These are phyloP conservation scores for Acidiella bohemica DNA, from an alignment of 495 filamentous ascomycete genomes.

Conservation along the genomic window DNA sequence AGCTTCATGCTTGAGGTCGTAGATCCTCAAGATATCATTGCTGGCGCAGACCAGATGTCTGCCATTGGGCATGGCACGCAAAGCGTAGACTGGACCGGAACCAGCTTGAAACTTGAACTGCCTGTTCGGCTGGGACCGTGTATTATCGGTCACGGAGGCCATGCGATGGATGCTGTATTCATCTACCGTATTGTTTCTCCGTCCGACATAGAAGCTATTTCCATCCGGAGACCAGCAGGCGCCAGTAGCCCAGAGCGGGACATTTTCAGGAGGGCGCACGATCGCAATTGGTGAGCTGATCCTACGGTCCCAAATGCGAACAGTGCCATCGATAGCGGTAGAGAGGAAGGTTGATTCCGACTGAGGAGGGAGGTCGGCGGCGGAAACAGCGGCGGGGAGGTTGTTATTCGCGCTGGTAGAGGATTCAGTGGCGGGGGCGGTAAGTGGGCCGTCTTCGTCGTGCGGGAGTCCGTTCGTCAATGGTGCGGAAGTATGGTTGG, in stretches of 20 bases:
- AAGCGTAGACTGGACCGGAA: slow-evolving; percentile 73
- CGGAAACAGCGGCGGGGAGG: slow-evolving; percentile 21
- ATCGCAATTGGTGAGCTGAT: slow-evolving; percentile 62
- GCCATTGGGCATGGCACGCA: slow-evolving; percentile 85
- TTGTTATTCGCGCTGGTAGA: slow-evolving; percentile 3
- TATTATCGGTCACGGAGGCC: too few relatives aligned
- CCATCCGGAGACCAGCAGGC: slow-evolving; percentile 96
- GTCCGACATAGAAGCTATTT: slow-evolving; percentile 86
- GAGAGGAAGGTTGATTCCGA: slow-evolving; percentile 69
- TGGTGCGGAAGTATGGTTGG: not conserved
- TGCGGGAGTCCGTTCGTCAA: slow-evolving; percentile 13
- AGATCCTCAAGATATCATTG: slow-evolving; percentile 85
- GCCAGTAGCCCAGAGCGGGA: slow-evolving; percentile 94
- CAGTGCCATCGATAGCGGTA: slow-evolving; percentile 73
- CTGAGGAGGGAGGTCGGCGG: slow-evolving; percentile 19
- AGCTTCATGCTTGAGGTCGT: slow-evolving; percentile 63
- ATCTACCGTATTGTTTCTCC: slow-evolving; percentile 87
- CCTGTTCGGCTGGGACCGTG: slow-evolving; percentile 56
- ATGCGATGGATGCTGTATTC: slow-evolving; percentile 76
- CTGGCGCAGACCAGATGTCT: slow-evolving; percentile 88
- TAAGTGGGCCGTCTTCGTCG: slow-evolving; percentile 11
- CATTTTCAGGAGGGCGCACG: slow-evolving; percentile 53
- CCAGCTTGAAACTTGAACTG: slow-evolving; percentile 81
- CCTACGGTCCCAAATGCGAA: slow-evolving; percentile 85
- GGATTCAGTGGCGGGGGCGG: slow-evolving; percentile 13